Percentiles rank a stretch among this genome's conserved stretches.
Conservation (phyloP, 805 yeast genomes). For the Komagataella kurtzmanii region DNA sequence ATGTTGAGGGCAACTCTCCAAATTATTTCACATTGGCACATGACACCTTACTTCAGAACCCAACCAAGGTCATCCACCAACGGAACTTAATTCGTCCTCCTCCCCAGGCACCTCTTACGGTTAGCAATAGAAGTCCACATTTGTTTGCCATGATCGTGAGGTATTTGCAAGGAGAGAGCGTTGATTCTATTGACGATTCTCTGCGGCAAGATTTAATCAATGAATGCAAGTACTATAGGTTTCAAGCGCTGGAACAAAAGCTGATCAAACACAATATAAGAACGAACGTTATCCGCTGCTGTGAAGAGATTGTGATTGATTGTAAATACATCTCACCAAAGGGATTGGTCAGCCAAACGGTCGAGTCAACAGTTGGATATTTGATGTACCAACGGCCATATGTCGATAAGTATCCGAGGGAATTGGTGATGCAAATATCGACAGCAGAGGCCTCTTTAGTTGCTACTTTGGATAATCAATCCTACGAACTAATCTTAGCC, state of each 20-base stretch:
- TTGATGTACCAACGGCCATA: background rate
- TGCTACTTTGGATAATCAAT: background rate
- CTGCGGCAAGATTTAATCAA: conserved; percentile 44
- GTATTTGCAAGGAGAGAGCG: conserved; percentile 38
- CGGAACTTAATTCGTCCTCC: conserved; percentile 61
- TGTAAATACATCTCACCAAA: conserved; percentile 29
- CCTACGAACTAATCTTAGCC: background rate
- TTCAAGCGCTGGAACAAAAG: conserved; percentile 61
- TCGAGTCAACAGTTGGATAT: background rate
- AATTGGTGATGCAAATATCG: background rate
- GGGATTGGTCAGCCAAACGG: conserved; percentile 12
- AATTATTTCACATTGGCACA: conserved; percentile 62
- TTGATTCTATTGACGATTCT: conserved; percentile 31
- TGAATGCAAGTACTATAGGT: conserved; percentile 71
- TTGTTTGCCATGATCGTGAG: conserved; percentile 43
- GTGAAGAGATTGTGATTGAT: conserved; percentile 44
- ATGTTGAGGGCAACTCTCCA: conserved; percentile 55
- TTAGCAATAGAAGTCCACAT: conserved; percentile 34
- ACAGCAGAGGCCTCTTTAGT: background rate
- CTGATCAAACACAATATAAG: conserved; percentile 38
- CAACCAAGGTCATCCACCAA: conserved; percentile 20
- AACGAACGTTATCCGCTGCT: conserved; percentile 34
- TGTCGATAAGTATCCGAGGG: background rate
- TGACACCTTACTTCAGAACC: conserved; percentile 36
- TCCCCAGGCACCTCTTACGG: conserved; percentile 47